A percentile compares a stretch with the other conserved stretches of the same genome.
phyloP scores from a whole-genome alignment of 305 asterid species.

The Solanum hybrid region DNA sequence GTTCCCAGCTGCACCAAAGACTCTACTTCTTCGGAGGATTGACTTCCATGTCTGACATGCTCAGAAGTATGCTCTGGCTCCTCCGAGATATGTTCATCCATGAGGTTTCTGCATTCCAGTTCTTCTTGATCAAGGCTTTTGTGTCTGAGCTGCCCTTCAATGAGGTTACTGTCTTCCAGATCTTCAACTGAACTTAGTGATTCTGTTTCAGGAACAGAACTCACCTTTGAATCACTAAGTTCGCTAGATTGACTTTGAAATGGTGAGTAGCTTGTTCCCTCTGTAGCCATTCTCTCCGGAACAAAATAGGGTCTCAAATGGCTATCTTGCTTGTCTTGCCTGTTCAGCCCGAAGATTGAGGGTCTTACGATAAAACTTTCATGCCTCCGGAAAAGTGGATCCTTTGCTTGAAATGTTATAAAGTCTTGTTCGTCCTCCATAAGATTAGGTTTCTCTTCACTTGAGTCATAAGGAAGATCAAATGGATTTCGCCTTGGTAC shows the following conservation, averaged over 20 bases:
- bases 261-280: constrained; percentile 44
- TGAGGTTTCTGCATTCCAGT: not conserved
- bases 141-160: constrained; percentile 20
- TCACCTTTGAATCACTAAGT: constrained; percentile 63
- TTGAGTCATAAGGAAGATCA: constrained; percentile 76
- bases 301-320: constrained; percentile 56
- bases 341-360: constrained; percentile 45
- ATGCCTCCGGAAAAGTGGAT: constrained; percentile 49
- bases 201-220: constrained; percentile 66
- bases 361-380: constrained; percentile 71
- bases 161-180: constrained; percentile 22
- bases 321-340: constrained; percentile 37
- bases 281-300: constrained; percentile 38
- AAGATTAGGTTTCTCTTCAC: constrained; percentile 81
- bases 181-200: constrained; percentile 55
- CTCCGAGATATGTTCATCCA: constrained; percentile 1
- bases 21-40: constrained; percentile 44
- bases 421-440: constrained; percentile 69
- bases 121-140: constrained; percentile 14
- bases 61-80: constrained; percentile 30
- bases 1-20: not conserved
- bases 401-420: constrained; percentile 36
- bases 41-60: constrained; percentile 68
- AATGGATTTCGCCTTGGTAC: constrained; percentile 71
- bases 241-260: constrained; percentile 59